Evolutionary conservation across 208 protist genomes (phyloP).

Genomic region (Leishmania braziliensis): DNA sequence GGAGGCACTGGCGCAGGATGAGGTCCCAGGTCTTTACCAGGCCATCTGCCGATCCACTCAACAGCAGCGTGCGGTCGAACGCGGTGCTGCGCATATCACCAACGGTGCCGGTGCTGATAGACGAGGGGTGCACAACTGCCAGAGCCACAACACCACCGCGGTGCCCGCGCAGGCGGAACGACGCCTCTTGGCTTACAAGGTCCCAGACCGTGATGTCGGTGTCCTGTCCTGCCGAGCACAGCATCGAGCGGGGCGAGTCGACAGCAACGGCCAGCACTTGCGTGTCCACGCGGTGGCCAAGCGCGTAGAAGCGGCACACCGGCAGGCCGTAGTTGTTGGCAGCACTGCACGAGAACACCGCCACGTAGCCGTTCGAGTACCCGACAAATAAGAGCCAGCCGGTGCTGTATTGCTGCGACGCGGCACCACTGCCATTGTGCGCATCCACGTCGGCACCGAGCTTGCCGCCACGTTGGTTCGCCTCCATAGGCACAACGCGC

Average conservation of each 20-base stretch:
- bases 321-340: conserved; percentile 84
- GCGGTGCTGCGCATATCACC: conserved; percentile 4
- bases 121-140: conserved; percentile 47
- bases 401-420: not conserved
- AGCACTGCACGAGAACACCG: conserved; percentile 68
- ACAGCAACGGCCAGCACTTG: conserved; percentile 87
- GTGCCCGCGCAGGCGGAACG: conserved; percentile 87
- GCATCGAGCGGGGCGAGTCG: conserved; percentile 39
- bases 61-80: conserved; percentile 40
- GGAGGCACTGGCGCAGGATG: conserved; percentile 78
- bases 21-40: conserved; percentile 91
- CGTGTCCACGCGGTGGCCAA: conserved; percentile 84
- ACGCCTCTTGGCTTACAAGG: conserved; percentile 74
- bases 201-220: conserved; percentile 99
- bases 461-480: not conserved
- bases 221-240: conserved; percentile 95
- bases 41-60: conserved; percentile 84
- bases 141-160: conserved; percentile 79
- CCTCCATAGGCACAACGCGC: conserved; percentile 50
- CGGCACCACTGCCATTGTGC: not conserved
- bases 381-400: conserved; percentile 85
- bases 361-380: conserved; percentile 86
- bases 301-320: conserved; percentile 81
- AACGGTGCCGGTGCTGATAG: not conserved
- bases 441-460: not conserved